These are phyloP conservation scores for Hypoxylon sp. DNA, from an alignment of 2,329 filamentous ascomycete species.

Conservation along the genomic window DNA sequence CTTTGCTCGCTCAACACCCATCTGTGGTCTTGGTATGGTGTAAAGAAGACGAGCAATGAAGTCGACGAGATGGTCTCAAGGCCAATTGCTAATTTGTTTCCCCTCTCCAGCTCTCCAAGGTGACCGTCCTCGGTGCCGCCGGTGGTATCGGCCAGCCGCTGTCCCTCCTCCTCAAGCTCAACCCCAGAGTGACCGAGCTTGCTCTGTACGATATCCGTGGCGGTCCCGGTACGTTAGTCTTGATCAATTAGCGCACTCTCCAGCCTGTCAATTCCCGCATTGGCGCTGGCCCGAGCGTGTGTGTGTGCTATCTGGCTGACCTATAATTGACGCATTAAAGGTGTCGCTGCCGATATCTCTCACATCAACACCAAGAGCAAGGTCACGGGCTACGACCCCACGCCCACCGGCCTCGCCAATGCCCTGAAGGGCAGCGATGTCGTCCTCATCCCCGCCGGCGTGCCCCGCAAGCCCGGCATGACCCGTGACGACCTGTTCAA, in stretches of 20 bases:
- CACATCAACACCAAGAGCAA: slow-evolving; percentile 99
- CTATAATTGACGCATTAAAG: slow-evolving; percentile 56
- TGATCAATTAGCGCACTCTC: slow-evolving; percentile 14
- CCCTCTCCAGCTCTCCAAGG: slow-evolving; percentile 82
- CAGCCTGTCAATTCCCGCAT: neutral
- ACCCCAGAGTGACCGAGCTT: slow-evolving; percentile 91
- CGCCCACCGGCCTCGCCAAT: slow-evolving; percentile 74
- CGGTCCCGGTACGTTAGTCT: slow-evolving; percentile 76
- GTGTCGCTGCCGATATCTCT: slow-evolving; percentile 96
- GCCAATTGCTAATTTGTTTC: slow-evolving; percentile 23
- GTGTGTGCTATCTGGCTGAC: slow-evolving; percentile 9
- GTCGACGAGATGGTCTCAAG: neutral
- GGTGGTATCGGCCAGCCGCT: slow-evolving; percentile 99
- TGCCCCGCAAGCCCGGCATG: slow-evolving; percentile 99
- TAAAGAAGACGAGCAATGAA: neutral
- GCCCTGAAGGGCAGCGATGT: slow-evolving; percentile 89
- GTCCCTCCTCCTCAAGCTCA: slow-evolving; percentile 97
- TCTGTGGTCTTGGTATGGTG: neutral
- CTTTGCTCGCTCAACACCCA: neutral
- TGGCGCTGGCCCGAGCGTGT: neutral
- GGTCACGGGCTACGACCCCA: slow-evolving; percentile 88
- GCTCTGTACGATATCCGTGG: slow-evolving; percentile 98
- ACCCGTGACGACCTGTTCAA: slow-evolving; percentile 99
- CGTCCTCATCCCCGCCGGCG: slow-evolving; percentile 96
- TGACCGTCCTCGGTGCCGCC: slow-evolving; percentile 93